Evolutionary conservation across 345 rosid species (phyloP).

Genomic region (Salix purpurea): DNA sequence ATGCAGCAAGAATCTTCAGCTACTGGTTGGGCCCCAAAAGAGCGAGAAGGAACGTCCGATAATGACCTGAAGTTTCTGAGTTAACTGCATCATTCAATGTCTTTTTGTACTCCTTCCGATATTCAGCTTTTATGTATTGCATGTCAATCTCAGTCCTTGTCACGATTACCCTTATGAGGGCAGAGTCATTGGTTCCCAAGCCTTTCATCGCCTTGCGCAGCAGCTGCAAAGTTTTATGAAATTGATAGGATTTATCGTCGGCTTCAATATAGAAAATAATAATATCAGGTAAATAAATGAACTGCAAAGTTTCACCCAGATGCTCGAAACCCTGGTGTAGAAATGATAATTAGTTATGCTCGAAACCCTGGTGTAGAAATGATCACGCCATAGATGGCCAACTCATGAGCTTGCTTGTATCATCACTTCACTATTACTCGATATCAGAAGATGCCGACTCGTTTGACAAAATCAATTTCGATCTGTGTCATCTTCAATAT

Average conservation of each 20-base stretch:
- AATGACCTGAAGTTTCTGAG: slow-evolving; percentile 65
- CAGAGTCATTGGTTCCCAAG: slow-evolving; percentile 51
- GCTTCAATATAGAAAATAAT: background rate
- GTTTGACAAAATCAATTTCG: background rate
- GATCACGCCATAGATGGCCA: background rate
- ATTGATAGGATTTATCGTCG: background rate
- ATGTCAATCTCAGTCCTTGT: slow-evolving; percentile 70
- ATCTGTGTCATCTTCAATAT: background rate
- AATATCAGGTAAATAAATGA: background rate
- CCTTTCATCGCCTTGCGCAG: slow-evolving; percentile 62
- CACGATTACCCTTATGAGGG: slow-evolving; percentile 56
- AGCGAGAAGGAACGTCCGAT: slow-evolving; percentile 52
- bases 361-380: too few species aligned
- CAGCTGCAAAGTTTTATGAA: slow-evolving; percentile 26
- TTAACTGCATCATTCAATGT: slow-evolving; percentile 55
- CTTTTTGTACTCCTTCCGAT: slow-evolving; percentile 51
- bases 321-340: too few species aligned
- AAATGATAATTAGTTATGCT: too few species aligned
- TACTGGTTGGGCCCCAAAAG: slow-evolving; percentile 57
- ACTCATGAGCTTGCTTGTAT: background rate
- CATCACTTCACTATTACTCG: background rate
- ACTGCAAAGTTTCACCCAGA: background rate
- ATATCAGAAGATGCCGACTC: background rate
- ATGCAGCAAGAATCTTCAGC: background rate
- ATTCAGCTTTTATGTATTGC: slow-evolving; percentile 63